These are phyloP conservation scores for Salix udensis DNA, from an alignment of 345 rosid species.

Conservation along the genomic window DNA sequence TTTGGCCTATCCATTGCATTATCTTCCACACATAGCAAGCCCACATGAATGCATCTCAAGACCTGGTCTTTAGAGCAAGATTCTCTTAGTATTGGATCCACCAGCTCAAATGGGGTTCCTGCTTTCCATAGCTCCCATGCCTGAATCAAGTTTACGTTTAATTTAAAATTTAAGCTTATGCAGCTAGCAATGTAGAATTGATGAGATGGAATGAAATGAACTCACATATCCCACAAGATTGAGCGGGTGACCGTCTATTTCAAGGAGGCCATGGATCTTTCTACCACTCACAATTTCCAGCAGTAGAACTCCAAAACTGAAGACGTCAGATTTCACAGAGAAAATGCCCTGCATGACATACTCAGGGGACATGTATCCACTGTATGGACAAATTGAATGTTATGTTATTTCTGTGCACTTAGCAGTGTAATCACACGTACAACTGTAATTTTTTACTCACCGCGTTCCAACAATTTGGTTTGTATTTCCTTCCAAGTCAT, in stretches of 20 bases:
- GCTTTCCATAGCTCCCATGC: too few species aligned
- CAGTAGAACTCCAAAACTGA: constrained; percentile 16
- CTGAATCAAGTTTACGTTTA: too few species aligned
- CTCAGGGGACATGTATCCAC: constrained; percentile 25
- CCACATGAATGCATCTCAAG: too few species aligned
- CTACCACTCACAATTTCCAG: constrained; percentile 17
- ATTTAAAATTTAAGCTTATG: neutral
- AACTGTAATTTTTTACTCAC: neutral
- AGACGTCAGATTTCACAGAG: constrained; percentile 24
- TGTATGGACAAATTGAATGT: neutral
- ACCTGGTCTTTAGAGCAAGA: too few species aligned
- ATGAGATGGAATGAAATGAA: neutral
- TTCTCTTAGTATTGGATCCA: too few species aligned
- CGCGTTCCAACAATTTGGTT: neutral
- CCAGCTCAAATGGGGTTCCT: too few species aligned
- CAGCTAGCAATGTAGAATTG: too few species aligned
- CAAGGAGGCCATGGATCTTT: neutral
- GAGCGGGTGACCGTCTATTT: neutral
- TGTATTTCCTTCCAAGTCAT: neutral
- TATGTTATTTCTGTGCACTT: too few species aligned
- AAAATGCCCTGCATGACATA: constrained; percentile 16
- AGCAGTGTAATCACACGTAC: too few species aligned
- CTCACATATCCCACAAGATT: constrained; percentile 20
- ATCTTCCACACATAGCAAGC: too few species aligned
- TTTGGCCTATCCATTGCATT: too few species aligned